These are phyloP conservation scores for Herpetospermum pedunculosum DNA, from an alignment of 306 rosid species.

Conservation along the genomic window DNA sequence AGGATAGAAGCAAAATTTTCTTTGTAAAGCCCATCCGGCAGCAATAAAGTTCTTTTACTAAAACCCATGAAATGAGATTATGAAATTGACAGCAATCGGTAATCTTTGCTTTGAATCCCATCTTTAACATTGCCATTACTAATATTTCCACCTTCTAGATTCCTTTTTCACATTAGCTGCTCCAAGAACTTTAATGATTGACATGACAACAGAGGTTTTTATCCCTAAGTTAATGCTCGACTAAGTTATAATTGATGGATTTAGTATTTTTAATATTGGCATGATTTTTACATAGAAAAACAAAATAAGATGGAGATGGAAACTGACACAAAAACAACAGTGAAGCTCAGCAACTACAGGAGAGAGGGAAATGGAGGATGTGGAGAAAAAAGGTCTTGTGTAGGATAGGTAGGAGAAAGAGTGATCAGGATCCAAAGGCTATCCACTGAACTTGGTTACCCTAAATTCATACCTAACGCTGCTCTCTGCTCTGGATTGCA, in stretches of 20 bases:
- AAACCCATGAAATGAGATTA: background rate
- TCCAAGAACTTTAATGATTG: background rate
- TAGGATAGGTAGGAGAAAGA: background rate
- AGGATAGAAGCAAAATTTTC: background rate
- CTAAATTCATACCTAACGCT: background rate
- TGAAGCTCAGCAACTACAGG: background rate
- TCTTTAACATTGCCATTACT: background rate
- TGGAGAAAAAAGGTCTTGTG: background rate
- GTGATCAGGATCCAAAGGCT: background rate
- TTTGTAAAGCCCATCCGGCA: background rate
- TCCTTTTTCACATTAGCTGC: background rate
- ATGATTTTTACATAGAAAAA: background rate
- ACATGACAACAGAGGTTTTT: background rate
- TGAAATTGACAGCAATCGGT: background rate
- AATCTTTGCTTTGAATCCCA: background rate
- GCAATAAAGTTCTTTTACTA: background rate
- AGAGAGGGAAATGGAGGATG: background rate
- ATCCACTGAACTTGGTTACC: background rate
- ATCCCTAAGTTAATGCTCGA: background rate
- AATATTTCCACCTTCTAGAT: background rate
- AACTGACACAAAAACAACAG: background rate
- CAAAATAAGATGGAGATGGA: background rate
- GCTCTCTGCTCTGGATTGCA: background rate
- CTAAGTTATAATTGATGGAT: background rate
- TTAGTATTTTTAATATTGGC: background rate